These are phyloP conservation scores for Euphorbia schlechtendalii DNA, from an alignment of 441 rosid genomes.

Conservation along the genomic window DNA sequence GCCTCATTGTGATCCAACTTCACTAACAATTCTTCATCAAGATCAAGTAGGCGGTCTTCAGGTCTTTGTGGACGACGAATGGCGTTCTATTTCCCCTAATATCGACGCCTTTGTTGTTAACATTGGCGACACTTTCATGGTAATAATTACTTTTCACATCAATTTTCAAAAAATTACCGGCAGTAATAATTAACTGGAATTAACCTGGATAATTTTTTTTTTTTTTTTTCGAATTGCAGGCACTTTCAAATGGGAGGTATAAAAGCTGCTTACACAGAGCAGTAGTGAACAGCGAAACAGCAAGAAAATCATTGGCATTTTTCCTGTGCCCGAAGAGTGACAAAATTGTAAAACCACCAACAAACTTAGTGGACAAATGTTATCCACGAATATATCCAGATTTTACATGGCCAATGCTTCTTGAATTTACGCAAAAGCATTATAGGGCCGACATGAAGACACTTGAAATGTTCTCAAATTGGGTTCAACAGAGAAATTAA, in stretches of 20 bases:
- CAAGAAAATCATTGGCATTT: slow-evolving; percentile 92
- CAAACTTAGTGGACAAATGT: slow-evolving; percentile 41
- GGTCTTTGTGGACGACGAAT: slow-evolving; percentile 72
- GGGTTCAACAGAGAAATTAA: slow-evolving; percentile 44
- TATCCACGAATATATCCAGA: slow-evolving; percentile 68
- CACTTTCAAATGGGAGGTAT: slow-evolving; percentile 76
- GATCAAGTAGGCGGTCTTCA: slow-evolving; percentile 92
- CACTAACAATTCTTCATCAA: slow-evolving; percentile 94
- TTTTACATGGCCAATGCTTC: slow-evolving; percentile 87
- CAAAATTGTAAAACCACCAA: slow-evolving; percentile 69
- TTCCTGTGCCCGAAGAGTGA: slow-evolving; percentile 80
- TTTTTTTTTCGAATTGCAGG: slow-evolving; percentile 30
- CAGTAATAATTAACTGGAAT: too few species aligned
- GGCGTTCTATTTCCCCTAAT: slow-evolving; percentile 79
- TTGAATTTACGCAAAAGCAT: slow-evolving; percentile 88
- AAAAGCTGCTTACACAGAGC: slow-evolving; percentile 95
- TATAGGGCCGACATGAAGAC: slow-evolving; percentile 98
- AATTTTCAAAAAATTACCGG: too few species aligned
- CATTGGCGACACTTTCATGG: slow-evolving; percentile 99
- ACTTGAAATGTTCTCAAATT: slow-evolving; percentile 60
- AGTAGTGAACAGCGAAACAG: slow-evolving; percentile 66
- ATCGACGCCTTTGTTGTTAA: slow-evolving; percentile 77
- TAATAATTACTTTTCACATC: too few species aligned
- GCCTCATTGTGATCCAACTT: slow-evolving; percentile 98
- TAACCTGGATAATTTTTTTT: too few species aligned